Conservation (phyloP, 140 eudicot genomes). For the Ambrosia hybrid region DNA sequence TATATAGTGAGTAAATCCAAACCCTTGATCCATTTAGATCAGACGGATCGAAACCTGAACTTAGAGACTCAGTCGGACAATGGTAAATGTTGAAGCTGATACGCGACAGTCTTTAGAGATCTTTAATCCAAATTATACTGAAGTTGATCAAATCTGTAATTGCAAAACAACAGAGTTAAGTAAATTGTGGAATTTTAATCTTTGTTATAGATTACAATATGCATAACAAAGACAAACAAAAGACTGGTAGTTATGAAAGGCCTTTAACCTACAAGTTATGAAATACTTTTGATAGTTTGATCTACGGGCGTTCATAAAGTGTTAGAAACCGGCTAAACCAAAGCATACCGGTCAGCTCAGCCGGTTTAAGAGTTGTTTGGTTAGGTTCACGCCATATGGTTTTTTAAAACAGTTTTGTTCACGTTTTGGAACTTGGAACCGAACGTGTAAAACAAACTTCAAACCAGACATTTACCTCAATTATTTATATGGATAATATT, state of each 20-base stretch:
- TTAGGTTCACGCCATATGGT: not conserved
- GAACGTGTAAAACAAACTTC: not conserved
- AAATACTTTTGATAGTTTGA: not conserved
- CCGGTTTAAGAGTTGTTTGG: too few relatives aligned
- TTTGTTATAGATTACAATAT: not conserved
- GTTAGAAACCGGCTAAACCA: not conserved
- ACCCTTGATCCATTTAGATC: constrained; percentile 42
- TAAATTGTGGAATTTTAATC: not conserved
- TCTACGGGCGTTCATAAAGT: not conserved
- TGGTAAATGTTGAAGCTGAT: not conserved
- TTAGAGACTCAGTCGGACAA: constrained; percentile 11
- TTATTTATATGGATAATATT: not conserved
- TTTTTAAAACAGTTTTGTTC: too few relatives aligned
- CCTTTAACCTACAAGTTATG: not conserved
- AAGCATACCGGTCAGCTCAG: not conserved
- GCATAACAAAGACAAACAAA: too few relatives aligned
- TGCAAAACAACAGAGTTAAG: not conserved
- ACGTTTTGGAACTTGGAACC: too few relatives aligned
- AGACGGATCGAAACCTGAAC: constrained; percentile 5
- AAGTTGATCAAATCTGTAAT: constrained; percentile 5
- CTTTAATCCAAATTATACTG: not conserved
- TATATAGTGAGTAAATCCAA: constrained; percentile 14
- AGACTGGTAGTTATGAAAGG: not conserved
- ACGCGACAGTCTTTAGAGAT: constrained; percentile 5
- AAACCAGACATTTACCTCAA: not conserved